These are phyloP conservation scores for Aspergillus ochraceoroseus DNA, from an alignment of 2,329 filamentous ascomycete genomes.

Conservation along the genomic window DNA sequence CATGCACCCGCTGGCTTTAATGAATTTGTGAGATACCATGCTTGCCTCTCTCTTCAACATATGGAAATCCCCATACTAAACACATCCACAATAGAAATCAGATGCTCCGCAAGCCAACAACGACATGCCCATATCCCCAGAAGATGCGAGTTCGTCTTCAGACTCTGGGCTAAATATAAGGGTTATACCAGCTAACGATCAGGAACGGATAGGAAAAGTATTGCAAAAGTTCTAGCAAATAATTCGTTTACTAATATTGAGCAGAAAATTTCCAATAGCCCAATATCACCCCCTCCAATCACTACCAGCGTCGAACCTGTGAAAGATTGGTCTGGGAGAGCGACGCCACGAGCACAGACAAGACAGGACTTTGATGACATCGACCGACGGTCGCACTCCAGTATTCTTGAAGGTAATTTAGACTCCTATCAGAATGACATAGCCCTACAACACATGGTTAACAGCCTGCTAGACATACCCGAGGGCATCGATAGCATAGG, in stretches of 20 bases:
- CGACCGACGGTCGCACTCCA: slow-evolving; percentile 54
- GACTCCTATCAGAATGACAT: slow-evolving; percentile 21
- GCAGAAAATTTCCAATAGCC: slow-evolving; percentile 33
- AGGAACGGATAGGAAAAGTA: slow-evolving; percentile 18
- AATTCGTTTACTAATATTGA: slow-evolving; percentile 2
- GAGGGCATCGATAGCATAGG: slow-evolving; percentile 26
- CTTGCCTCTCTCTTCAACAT: background rate
- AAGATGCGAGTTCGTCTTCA: slow-evolving; percentile 8
- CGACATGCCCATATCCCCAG: slow-evolving; percentile 11
- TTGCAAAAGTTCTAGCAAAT: background rate
- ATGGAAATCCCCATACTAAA: background rate
- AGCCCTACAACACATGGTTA: slow-evolving; percentile 3
- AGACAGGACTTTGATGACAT: slow-evolving; percentile 64
- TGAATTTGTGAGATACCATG: slow-evolving; percentile 60
- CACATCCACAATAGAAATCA: slow-evolving; percentile 5
- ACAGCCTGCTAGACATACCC: slow-evolving; percentile 29
- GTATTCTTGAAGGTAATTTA: slow-evolving; percentile 68
- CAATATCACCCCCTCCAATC: slow-evolving; percentile 64
- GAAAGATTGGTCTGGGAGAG: slow-evolving; percentile 61
- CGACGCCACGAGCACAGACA: slow-evolving; percentile 79
- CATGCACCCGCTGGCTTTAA: slow-evolving; percentile 81
- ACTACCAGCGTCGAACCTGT: slow-evolving; percentile 67
- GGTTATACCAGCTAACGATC: slow-evolving; percentile 1
- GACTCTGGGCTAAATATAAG: slow-evolving; percentile 4
- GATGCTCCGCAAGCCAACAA: slow-evolving; percentile 7